Conservation (phyloP, 768 basidiomycete species). For the Leccinum pellstonianum region DNA sequence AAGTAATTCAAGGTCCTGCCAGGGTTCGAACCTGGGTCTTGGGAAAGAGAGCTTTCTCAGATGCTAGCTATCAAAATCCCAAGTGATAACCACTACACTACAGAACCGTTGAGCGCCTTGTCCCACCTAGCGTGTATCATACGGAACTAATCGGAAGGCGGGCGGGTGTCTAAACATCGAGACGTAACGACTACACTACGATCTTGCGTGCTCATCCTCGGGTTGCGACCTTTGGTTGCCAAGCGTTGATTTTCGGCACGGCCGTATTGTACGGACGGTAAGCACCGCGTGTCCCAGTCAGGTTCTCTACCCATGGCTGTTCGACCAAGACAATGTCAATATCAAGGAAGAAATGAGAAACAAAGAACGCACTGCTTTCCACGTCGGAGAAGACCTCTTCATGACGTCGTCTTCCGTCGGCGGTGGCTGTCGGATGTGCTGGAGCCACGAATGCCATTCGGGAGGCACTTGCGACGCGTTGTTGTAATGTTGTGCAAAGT, state of each 20-base stretch:
- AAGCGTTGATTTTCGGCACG: conserved; percentile 75
- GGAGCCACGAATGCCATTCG: conserved; percentile 97
- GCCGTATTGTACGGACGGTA: conserved; percentile 88
- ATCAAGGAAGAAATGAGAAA: not conserved
- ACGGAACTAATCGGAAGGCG: not conserved
- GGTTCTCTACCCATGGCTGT: conserved; percentile 82
- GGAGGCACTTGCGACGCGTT: conserved; percentile 93
- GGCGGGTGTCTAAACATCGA: not conserved
- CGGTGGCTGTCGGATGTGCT: conserved; percentile 82
- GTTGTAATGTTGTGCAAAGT: conserved; percentile 86
- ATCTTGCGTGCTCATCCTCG: conserved; percentile 36
- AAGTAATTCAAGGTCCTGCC: conserved; percentile 18
- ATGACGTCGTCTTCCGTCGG: conserved; percentile 75
- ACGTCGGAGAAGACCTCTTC: conserved; percentile 66
- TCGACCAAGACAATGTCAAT: conserved; percentile 1
- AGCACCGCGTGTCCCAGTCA: conserved; percentile 91
- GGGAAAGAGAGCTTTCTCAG: conserved; percentile 2
- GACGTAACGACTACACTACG: not conserved
- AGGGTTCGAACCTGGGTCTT: conserved; percentile 29
- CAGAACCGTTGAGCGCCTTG: conserved; percentile 8
- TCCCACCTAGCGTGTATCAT: not conserved
- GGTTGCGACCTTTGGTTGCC: conserved; percentile 71
- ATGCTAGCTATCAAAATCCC: conserved; percentile 19
- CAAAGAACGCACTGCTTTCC: conserved; percentile 70
- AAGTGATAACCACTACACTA: conserved; percentile 32